Base-by-base conservation (phyloP, 371 early-diverging fungal species). In the Mortierella polycephala region DNA sequence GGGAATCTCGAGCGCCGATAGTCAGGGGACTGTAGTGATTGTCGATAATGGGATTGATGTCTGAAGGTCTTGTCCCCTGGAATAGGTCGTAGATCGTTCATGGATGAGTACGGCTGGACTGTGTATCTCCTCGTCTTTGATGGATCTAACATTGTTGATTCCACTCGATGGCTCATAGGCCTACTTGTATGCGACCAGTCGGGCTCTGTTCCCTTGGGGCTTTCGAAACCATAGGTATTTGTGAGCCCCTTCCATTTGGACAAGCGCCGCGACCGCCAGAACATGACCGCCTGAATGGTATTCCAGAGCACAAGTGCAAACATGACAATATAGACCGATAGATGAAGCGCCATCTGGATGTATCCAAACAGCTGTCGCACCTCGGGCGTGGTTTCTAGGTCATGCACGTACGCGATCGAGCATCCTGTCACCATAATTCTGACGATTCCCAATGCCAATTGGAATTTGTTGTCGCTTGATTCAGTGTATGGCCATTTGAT, bases 241-340 rank as follows among this genome's bases (percentile, higher is more conserved):
- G 60, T 58, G 11, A 70, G 69, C 6, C 74, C 70, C 13, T 54
- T 61, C 80, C 80, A 79, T 0, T 62, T 13, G 5, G 39, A 13
- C 13, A 40, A 46, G 21, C 73, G 66, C 30, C 74, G 61, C 13
- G 69, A 46, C 44, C 52, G 58, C 73, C 74, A 79, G 59, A 79
- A 73, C 59, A 79, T 52, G 53, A 67, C 13, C 37, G 73, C 63
- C 50, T 72, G 67, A 40, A 79, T 79, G 1, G 74, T 79, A 57
- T 79, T 79, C 80, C 80, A 79, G 7, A 63, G 65, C 16, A 62
- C 45, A 12, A 79, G 60, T 10, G 80, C 80, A 69, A 79, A 69
- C 67, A 79, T 69, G 60, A 79, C 70, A 44, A 79, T 66, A 21
- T 73, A 67, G 13, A 67, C 70, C 1, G 67, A 41, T 3, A 79